A percentile compares a stretch with the other conserved stretches of the same genome.
Evolutionary conservation across 495 filamentous ascomycete species (phyloP).

Genomic region (Penicillium longicatenatum): DNA sequence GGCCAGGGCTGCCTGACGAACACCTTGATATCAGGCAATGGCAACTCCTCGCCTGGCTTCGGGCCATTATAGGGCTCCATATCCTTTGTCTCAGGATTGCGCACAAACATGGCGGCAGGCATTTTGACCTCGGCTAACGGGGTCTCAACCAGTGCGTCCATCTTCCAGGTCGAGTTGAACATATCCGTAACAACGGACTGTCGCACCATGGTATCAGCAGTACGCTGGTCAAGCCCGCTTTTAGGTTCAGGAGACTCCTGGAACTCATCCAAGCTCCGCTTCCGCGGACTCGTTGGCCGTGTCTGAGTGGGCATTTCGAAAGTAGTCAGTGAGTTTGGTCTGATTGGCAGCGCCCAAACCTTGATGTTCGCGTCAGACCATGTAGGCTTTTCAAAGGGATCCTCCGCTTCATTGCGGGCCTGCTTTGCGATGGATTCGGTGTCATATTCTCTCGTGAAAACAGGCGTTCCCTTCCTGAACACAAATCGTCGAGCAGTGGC

Average conservation of each 20-base stretch:
- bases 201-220: constrained; percentile 51
- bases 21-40: constrained; percentile 68
- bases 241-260: constrained; percentile 29
- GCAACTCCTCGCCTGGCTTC: constrained; percentile 48
- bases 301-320: constrained; percentile 5
- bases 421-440: constrained; percentile 36
- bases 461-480: constrained; percentile 78
- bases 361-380: constrained; percentile 74
- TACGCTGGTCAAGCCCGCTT: constrained; percentile 24
- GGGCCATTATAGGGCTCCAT: constrained; percentile 70
- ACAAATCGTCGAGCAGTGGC: constrained; percentile 85
- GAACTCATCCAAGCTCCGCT: constrained; percentile 64
- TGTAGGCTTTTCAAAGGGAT: constrained; percentile 57
- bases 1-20: constrained; percentile 84
- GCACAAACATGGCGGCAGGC: constrained; percentile 69
- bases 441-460: constrained; percentile 65
- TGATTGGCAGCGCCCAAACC: constrained; percentile 77
- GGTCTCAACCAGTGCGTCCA: constrained; percentile 67
- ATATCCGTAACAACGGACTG: constrained; percentile 70
- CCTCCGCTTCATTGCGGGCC: constrained; percentile 19
- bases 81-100: constrained; percentile 62
- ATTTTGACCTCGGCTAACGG: constrained; percentile 64
- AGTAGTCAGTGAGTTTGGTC: constrained; percentile 23
- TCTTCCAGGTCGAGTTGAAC: constrained; percentile 77
- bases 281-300: constrained; percentile 48